Base-by-base conservation (phyloP, 768 basidiomycete genomes). In the Arthromyces matolae region DNA sequence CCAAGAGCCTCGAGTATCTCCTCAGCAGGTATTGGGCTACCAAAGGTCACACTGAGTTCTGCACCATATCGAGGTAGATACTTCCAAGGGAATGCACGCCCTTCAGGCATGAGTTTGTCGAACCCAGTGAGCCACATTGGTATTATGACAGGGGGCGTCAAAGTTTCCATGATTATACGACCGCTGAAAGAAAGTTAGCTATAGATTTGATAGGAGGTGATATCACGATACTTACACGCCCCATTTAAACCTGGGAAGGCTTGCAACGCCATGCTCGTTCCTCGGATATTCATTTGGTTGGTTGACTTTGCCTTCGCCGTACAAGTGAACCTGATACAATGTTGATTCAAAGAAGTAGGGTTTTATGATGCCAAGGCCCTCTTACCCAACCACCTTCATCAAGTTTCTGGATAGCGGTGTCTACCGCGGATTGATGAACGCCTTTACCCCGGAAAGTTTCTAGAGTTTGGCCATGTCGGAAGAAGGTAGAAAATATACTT, bases 81-180 rank as follows among this genome's bases (percentile, higher is more conserved):
- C 52, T 86, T 89, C 71, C 75, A 78, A 3, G 92, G 93, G 57
- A 80, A 85, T 2, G 71, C 57, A 16, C 93, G 82, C 24, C 84
- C 81, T 65, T 92, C 93, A 34, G 91, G 89, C 93, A 98, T 94
- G 14, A 96, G 71, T 53, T 80, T 73, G 59, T 98, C 89, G 55
- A 94, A 96, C 27, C 76, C 76, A 19, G 87, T 85, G 10, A 97
- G 71, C 92, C 92, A 98, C 77, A 96, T 89, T 2, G 94, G 94
- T 52, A 98, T 84, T 49, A 96, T 80, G 18, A 83, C 64, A 2
- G 94, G 94, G 35, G 80, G 76, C n/a, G 71, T 55, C 12, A 63
- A 57, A 5, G 72, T 61, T 57, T 78, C 76, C 71, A 77, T 93
- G 35, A 98, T 61, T 27, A 96, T 86, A 20, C 93, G 79, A 31